These are phyloP conservation scores for Penicillium sp. DNA, from an alignment of 2,329 filamentous ascomycete genomes.

Conservation along the genomic window DNA sequence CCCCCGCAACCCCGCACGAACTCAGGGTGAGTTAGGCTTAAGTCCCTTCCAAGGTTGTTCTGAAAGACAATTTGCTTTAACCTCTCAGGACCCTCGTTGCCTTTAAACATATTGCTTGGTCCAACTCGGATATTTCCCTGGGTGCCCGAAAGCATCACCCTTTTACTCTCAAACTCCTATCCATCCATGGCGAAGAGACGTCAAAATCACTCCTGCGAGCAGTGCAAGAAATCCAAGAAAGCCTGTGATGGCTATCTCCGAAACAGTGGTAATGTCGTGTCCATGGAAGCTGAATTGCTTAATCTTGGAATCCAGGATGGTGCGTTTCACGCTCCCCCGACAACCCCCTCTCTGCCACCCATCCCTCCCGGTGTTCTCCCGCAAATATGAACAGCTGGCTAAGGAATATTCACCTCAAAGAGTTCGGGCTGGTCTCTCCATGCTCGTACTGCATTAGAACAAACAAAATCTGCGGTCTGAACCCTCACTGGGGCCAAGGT, in stretches of 20 bases:
- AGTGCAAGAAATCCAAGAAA: not conserved
- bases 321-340: not conserved
- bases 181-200: not conserved
- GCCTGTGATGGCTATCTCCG: not conserved
- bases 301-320: too few species aligned
- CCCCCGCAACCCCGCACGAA: too few species aligned
- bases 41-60: too few species aligned
- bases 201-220: not conserved
- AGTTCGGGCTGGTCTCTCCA: not conserved
- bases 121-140: too few species aligned
- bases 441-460: not conserved
- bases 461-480: not conserved
- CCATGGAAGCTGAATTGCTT: not conserved
- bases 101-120: too few species aligned
- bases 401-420: not conserved
- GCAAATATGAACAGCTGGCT: not conserved
- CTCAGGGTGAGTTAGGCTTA: too few species aligned
- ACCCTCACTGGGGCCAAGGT: not conserved
- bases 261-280: not conserved
- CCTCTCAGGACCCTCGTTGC: too few species aligned
- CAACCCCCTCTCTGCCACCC: not conserved
- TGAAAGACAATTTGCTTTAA: too few species aligned
- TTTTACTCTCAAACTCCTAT: not conserved
- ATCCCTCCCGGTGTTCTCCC: not conserved
- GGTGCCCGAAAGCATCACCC: too few species aligned